Conservation (phyloP, 352 stramenopile genomes). For the Nothophytophthora sp. region DNA sequence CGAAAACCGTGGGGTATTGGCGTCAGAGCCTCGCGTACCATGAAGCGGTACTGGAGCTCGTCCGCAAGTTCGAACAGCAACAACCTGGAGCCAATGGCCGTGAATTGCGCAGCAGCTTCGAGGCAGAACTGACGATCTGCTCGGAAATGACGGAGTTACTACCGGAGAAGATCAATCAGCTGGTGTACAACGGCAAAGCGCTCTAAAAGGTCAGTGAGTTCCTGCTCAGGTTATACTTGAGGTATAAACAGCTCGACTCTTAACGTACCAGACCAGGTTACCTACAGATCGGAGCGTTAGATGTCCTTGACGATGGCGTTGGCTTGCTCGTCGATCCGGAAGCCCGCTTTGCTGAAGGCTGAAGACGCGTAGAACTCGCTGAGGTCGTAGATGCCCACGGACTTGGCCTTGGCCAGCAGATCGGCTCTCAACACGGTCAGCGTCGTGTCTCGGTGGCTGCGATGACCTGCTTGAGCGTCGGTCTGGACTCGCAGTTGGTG, state of each 20-base stretch:
- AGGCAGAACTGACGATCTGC: slow-evolving; percentile 58
- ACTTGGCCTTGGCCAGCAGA: slow-evolving; percentile 69
- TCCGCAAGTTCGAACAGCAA: slow-evolving; percentile 36
- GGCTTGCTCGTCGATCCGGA: slow-evolving; percentile 52
- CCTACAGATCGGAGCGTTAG: slow-evolving; percentile 21
- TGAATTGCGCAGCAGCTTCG: slow-evolving; percentile 38
- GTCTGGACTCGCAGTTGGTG: slow-evolving; percentile 73
- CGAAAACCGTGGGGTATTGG: slow-evolving; percentile 64
- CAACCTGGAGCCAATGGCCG: slow-evolving; percentile 12
- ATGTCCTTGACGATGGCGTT: slow-evolving; percentile 74
- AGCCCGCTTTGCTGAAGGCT: slow-evolving; percentile 70
- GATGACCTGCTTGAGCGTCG: slow-evolving; percentile 27
- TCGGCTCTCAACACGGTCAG: slow-evolving; percentile 56
- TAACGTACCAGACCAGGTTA: no score
- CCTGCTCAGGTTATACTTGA: no score
- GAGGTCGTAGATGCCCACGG: slow-evolving; percentile 79
- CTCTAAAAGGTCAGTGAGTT: no score
- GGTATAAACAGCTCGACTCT: no score
- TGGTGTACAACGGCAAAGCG: slow-evolving; percentile 65
- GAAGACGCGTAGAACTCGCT: slow-evolving; percentile 71
- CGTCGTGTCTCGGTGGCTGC: slow-evolving; percentile 39
- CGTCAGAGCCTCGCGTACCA: slow-evolving; percentile 58
- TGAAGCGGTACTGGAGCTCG: slow-evolving; percentile 41
- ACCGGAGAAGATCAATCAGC: slow-evolving; percentile 80
- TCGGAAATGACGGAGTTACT: slow-evolving; percentile 64